Percentiles rank a stretch among this genome's conserved stretches.
phyloP scores from a whole-genome alignment of 2,329 filamentous ascomycete species.

The Chaetomiaceae sp. region DNA sequence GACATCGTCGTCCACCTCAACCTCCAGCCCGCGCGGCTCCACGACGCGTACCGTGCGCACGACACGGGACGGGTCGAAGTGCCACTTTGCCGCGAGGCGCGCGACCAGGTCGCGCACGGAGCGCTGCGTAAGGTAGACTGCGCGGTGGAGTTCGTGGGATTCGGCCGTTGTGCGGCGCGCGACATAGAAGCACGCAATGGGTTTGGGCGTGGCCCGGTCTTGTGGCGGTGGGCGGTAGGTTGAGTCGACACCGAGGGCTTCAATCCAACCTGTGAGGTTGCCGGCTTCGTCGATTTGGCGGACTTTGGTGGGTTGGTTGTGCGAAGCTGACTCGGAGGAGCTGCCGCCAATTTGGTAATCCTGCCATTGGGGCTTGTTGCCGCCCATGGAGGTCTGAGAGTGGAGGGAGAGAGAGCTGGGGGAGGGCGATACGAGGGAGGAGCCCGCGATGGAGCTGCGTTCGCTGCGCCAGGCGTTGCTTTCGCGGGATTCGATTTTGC shows the following conservation, averaged over 20 bases:
- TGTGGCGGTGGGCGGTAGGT: slow-evolving; percentile 70
- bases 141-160: slow-evolving; percentile 66
- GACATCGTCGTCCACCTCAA: slow-evolving; percentile 88
- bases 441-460: slow-evolving; percentile 55
- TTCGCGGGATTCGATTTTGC: slow-evolving; percentile 48
- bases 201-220: slow-evolving; percentile 60
- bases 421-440: slow-evolving; percentile 61
- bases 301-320: slow-evolving; percentile 46
- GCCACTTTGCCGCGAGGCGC: slow-evolving; percentile 73
- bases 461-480: slow-evolving; percentile 51
- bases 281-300: slow-evolving; percentile 56
- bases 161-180: slow-evolving; percentile 48
- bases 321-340: slow-evolving; percentile 41
- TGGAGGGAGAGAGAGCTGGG: slow-evolving; percentile 61
- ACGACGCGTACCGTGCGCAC: slow-evolving; percentile 68
- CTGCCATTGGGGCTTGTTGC: slow-evolving; percentile 49
- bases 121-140: slow-evolving; percentile 78
- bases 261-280: slow-evolving; percentile 76
- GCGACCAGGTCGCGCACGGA: slow-evolving; percentile 69
- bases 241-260: slow-evolving; percentile 84
- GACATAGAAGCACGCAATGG: slow-evolving; percentile 86
- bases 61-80: slow-evolving; percentile 68
- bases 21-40: slow-evolving; percentile 67
- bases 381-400: slow-evolving; percentile 49
- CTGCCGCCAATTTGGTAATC: slow-evolving; percentile 48